Evolutionary conservation across 2,329 filamentous ascomycete species (phyloP), one percentile per base, ranked within the genome.

Genomic region (Apiospora pterosperma): DNA sequence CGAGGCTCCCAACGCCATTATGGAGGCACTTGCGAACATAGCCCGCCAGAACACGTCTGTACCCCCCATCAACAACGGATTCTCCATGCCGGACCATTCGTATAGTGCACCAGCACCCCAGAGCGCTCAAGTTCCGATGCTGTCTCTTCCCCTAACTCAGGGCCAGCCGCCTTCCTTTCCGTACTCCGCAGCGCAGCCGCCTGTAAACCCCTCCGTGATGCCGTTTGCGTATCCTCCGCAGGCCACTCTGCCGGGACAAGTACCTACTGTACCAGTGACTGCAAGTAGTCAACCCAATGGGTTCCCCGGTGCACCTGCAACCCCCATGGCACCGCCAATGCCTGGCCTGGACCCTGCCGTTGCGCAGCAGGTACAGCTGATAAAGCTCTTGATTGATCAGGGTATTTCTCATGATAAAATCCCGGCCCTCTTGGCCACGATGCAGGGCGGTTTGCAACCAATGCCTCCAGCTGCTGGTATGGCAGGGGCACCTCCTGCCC

Each of bases 401-500:
- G 92, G 92, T 59, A 82, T 96, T 31, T 86, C 91, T 3, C 84
- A 91, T 76, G 92, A 96, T 67, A 90, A 94, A 77, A 93, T 92
- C 78, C 88, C 84, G 10, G 78, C 79, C 62, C 77, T 86, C 65
- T 81, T 90, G 70, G 82, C 86, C 67, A 81, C 81, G 69, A 80
- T 89, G 72, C 80, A 83, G 70, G 76, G 75, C 65, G 70, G 66
- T 63, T 73, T 62, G 71, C 72, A 48, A 67, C 73, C 36, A 69
- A 74, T 42, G 68, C 19, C 76, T 63, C 76, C 75, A 60, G 72
- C 77, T 55, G 70, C 74, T 44, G 69, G 76, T 31, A 63, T 64
- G 41, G 62, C 69, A 64, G 66, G 77, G 78, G 44, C 77, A 79
- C 68, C 78, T 79, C 72, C 81, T 78, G 70, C 77, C 59, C 82